These are phyloP conservation scores for Plasmodium vinckei DNA, from an alignment of 169 alveolate species.

Conservation along the genomic window DNA sequence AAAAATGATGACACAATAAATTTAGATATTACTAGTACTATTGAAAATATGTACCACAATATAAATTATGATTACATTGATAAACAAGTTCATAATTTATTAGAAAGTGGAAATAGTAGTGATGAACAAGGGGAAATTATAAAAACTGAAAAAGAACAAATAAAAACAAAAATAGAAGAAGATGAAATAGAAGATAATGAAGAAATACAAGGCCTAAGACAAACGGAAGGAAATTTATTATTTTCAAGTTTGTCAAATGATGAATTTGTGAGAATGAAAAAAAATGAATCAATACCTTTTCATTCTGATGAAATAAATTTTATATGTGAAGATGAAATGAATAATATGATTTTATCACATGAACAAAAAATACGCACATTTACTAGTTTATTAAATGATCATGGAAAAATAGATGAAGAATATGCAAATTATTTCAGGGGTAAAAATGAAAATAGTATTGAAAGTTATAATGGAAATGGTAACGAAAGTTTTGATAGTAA, in stretches of 20 bases:
- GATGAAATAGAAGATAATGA: neutral
- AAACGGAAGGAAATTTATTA: neutral
- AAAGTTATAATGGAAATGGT: neutral
- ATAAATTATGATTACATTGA: neutral
- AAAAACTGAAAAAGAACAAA: too few relatives aligned
- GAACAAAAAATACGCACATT: slow-evolving; percentile 20
- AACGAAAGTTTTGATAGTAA: neutral
- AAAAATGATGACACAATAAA: neutral
- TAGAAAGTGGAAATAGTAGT: neutral
- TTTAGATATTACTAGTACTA: neutral
- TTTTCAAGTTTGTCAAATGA: slow-evolving; percentile 7
- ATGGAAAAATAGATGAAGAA: neutral
- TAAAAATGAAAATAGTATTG: neutral
- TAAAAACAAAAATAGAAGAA: too few relatives aligned
- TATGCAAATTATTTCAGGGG: neutral
- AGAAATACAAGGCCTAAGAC: neutral
- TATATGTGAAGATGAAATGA: slow-evolving; percentile 2
- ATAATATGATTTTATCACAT: slow-evolving; percentile 3
- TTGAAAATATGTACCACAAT: too few relatives aligned
- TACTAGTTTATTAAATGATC: slow-evolving; percentile 11
- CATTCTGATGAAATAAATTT: neutral
- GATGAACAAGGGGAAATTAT: too few relatives aligned
- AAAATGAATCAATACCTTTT: neutral
- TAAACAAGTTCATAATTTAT: neutral
- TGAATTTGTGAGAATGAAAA: neutral